Conservation (phyloP, 1,284 basidiomycete species). For the Rhodofomes roseus region DNA sequence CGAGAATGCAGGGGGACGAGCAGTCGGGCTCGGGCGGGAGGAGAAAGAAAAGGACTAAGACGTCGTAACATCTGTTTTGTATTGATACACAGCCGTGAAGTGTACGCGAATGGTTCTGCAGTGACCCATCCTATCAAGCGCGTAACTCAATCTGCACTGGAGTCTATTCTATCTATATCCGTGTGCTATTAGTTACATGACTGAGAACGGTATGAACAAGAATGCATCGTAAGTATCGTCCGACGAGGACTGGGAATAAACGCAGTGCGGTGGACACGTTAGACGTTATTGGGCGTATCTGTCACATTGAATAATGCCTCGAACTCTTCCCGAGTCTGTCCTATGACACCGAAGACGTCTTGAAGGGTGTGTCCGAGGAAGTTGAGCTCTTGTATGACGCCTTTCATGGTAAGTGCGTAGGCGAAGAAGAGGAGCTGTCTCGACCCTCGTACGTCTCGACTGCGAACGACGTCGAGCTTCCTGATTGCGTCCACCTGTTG, state of each 20-base stretch:
- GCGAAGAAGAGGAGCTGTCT: conserved; percentile 90
- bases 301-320: conserved; percentile 30
- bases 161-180: not conserved
- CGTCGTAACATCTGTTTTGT: conserved; percentile 1
- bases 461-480: conserved; percentile 81
- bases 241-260: not conserved
- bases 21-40: conserved; percentile 10
- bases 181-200: not conserved
- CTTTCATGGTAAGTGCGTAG: conserved; percentile 90
- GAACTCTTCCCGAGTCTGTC: conserved; percentile 43
- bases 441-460: conserved; percentile 68
- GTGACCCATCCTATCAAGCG: not conserved
- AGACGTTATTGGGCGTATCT: not conserved
- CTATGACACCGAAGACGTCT: conserved; percentile 85
- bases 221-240: not conserved
- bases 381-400: conserved; percentile 85
- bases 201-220: not conserved
- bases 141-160: not conserved
- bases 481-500: conserved; percentile 74
- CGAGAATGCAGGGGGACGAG: conserved; percentile 35
- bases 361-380: conserved; percentile 75
- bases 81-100: not conserved
- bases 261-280: not conserved
- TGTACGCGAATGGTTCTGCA: not conserved
- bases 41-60: conserved; percentile 18